phyloP scores from a whole-genome alignment of 2,329 filamentous ascomycete species.

The Trichoderma asperellum region DNA sequence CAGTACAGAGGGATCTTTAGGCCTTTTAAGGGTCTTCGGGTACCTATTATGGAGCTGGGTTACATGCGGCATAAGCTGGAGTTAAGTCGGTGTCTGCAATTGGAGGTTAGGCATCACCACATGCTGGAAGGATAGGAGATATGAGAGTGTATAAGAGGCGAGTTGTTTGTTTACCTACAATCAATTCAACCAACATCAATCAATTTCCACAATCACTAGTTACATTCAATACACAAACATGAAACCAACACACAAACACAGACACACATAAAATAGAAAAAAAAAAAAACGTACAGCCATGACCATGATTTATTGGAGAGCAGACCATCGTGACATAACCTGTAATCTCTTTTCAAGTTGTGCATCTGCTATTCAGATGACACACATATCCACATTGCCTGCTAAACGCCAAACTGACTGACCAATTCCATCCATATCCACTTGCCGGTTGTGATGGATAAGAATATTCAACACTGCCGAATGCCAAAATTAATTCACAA shows the following conservation, averaged over 20 bases:
- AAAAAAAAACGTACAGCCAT: constrained; percentile 16
- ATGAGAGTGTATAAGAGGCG: not conserved
- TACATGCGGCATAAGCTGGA: not conserved
- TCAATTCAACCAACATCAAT: not conserved
- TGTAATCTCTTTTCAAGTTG: constrained; percentile 26
- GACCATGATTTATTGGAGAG: constrained; percentile 26
- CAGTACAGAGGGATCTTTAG: not conserved
- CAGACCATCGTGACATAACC: constrained; percentile 26
- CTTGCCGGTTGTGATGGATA: constrained; percentile 22
- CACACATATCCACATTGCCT: constrained; percentile 29
- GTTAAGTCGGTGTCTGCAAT: not conserved
- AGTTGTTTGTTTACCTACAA: not conserved
- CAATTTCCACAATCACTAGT: constrained; percentile 16
- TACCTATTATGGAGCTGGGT: not conserved
- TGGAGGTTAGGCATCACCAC: not conserved
- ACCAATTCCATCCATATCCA: constrained; percentile 26
- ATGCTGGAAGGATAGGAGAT: not conserved
- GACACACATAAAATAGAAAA: too few relatives aligned
- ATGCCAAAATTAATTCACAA: constrained; percentile 24
- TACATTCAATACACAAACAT: constrained; percentile 24
- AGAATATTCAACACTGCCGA: constrained; percentile 28
- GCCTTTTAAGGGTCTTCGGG: not conserved
- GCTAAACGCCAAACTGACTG: constrained; percentile 27
- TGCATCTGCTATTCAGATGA: constrained; percentile 27
- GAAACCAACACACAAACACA: not conserved